Conservation (phyloP, 2,329 filamentous ascomycete species). For the Apiospora koreana region DNA sequence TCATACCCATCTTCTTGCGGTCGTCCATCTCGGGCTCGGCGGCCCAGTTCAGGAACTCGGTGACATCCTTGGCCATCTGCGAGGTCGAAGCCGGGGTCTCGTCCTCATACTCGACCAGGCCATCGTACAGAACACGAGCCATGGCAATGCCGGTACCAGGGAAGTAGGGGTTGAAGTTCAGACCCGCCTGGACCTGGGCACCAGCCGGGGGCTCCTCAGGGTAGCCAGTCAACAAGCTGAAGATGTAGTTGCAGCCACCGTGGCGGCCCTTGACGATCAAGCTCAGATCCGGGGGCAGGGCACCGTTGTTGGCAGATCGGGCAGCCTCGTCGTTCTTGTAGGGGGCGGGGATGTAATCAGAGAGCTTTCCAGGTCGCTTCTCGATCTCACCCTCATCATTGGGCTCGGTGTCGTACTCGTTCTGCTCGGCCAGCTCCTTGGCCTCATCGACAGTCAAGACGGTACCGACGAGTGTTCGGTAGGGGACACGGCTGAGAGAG, state of each 20-base stretch:
- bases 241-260: slow-evolving; percentile 98
- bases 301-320: slow-evolving; percentile 97
- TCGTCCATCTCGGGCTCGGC: slow-evolving; percentile 99
- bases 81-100: slow-evolving; percentile 91
- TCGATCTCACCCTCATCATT: slow-evolving; percentile 98
- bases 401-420: slow-evolving; percentile 97
- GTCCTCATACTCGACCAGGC: slow-evolving; percentile 97
- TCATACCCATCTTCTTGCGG: slow-evolving; percentile 99
- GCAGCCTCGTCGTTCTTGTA: slow-evolving; percentile 99
- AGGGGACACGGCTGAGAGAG: slow-evolving; percentile 91
- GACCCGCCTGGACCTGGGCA: slow-evolving; percentile 78
- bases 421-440: slow-evolving; percentile 95
- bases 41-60: slow-evolving; percentile 98
- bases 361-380: slow-evolving; percentile 97
- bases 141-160: slow-evolving; percentile 98
- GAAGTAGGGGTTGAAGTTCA: slow-evolving; percentile 99
- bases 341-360: slow-evolving; percentile 90
- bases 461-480: slow-evolving; percentile 86
- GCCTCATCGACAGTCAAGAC: slow-evolving; percentile 97
- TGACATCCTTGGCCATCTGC: slow-evolving; percentile 99
- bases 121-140: slow-evolving; percentile 97
- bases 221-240: slow-evolving; percentile 94
- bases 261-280: slow-evolving; percentile 97
- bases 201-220: slow-evolving; percentile 94
- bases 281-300: slow-evolving; percentile 93